phyloP scores from a whole-genome alignment of 2,329 filamentous ascomycete genomes.

The Neoscytalidium dimidiatum region DNA sequence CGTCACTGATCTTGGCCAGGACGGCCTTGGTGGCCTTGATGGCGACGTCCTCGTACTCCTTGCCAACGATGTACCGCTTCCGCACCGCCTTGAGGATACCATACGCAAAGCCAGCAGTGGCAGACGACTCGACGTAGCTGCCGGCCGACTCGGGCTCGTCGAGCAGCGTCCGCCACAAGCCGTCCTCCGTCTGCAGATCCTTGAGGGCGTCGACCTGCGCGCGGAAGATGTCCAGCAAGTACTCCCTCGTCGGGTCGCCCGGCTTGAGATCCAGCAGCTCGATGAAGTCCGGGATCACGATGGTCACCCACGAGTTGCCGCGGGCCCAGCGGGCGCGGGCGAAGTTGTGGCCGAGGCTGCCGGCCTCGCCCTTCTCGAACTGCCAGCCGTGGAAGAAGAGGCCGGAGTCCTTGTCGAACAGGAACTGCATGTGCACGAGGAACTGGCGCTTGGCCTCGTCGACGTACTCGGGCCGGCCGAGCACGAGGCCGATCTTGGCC shows the following conservation, averaged over 20 bases:
- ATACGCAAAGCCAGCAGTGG: conserved; percentile 79
- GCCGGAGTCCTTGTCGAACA: conserved; percentile 71
- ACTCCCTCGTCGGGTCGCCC: conserved; percentile 61
- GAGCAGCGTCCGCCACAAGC: conserved; percentile 74
- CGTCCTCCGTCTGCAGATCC: conserved; percentile 60
- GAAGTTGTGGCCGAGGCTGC: conserved; percentile 57
- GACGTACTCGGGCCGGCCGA: conserved; percentile 71
- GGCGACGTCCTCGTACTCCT: conserved; percentile 62
- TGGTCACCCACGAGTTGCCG: conserved; percentile 76
- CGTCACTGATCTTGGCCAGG: conserved; percentile 63
- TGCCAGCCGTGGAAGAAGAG: conserved; percentile 84
- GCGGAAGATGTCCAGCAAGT: conserved; percentile 64
- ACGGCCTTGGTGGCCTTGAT: conserved; percentile 68
- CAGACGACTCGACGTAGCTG: conserved; percentile 75
- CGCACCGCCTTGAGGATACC: conserved; percentile 74
- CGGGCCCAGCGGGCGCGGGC: conserved; percentile 58
- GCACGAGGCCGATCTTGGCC: conserved; percentile 74
- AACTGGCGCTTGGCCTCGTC: conserved; percentile 79
- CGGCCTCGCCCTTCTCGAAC: conserved; percentile 56
- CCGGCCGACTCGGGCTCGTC: conserved; percentile 67
- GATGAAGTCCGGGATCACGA: conserved; percentile 80
- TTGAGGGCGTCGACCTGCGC: conserved; percentile 69
- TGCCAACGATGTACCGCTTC: conserved; percentile 65
- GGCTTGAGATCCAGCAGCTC: conserved; percentile 66
- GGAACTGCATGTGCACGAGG: conserved; percentile 74